phyloP scores from a whole-genome alignment of 2,329 filamentous ascomycete genomes.

The Penicillium sp. region DNA sequence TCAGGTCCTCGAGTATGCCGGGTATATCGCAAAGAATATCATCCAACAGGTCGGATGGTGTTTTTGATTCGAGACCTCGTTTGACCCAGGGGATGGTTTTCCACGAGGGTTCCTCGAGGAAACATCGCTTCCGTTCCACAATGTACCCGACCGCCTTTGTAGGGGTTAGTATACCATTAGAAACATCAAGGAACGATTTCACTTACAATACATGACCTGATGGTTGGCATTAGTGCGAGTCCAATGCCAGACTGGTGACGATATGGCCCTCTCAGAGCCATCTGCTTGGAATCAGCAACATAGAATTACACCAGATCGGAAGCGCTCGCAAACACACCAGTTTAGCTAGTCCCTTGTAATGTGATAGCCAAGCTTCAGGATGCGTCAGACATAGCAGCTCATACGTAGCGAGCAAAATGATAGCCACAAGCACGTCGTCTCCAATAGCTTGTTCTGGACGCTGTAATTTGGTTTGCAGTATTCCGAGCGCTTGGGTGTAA shows the following conservation, averaged over 20 bases:
- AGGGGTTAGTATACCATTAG: neutral
- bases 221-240: conserved; percentile 5
- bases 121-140: conserved; percentile 17
- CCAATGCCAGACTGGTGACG: conserved; percentile 14
- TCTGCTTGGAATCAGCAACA: neutral
- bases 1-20: conserved; percentile 14
- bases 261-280: conserved; percentile 14
- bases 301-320: too few species aligned
- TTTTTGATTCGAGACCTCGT: conserved; percentile 7
- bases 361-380: conserved; percentile 14
- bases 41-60: conserved; percentile 3
- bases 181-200: neutral
- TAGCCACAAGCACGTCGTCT: conserved; percentile 13
- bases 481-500: conserved; percentile 11
- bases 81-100: conserved; percentile 17
- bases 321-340: neutral
- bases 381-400: conserved; percentile 15
- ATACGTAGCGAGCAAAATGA: conserved; percentile 14
- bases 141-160: conserved; percentile 8
- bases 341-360: conserved; percentile 15
- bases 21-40: conserved; percentile 15
- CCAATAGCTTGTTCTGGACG: conserved; percentile 1
- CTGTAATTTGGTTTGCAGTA: conserved; percentile 8
- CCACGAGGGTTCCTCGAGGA: conserved; percentile 14
- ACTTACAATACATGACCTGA: conserved; percentile 16